These are phyloP conservation scores for Podaxis sp. DNA, from an alignment of 768 basidiomycete genomes.

Conservation along the genomic window DNA sequence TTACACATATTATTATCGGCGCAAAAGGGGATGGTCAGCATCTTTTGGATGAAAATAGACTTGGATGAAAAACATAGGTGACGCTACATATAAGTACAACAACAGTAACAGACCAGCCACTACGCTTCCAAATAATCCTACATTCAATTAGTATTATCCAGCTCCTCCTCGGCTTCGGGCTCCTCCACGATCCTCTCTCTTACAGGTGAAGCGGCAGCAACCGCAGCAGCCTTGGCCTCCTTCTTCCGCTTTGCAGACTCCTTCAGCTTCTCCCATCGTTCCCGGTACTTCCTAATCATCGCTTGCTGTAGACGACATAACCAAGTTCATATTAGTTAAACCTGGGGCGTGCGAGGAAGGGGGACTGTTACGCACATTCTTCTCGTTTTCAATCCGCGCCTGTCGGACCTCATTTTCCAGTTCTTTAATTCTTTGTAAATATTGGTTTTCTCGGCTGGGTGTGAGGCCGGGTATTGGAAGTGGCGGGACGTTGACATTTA, in stretches of 20 bases:
- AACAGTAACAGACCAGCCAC: background rate
- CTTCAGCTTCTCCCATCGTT: constrained; percentile 88
- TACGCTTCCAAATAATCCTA: background rate
- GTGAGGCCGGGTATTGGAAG: constrained; percentile 50
- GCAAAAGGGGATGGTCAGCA: background rate
- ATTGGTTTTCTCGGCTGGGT: constrained; percentile 54
- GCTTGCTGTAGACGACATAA: constrained; percentile 7
- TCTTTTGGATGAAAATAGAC: background rate
- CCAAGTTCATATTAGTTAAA: background rate
- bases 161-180: constrained; percentile 53
- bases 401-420: constrained; percentile 75
- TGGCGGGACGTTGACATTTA: constrained; percentile 60
- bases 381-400: constrained; percentile 73
- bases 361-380: constrained; percentile 55
- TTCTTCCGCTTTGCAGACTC: constrained; percentile 87
- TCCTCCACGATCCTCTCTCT: constrained; percentile 77
- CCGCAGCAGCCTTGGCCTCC: constrained; percentile 62
- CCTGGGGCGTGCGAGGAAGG: background rate
- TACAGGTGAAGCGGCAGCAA: constrained; percentile 42
- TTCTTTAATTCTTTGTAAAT: constrained; percentile 68
- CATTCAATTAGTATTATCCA: constrained; percentile 32
- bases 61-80: constrained; percentile 7
- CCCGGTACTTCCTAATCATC: constrained; percentile 73
- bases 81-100: constrained; percentile 10
- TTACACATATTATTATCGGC: background rate